These are phyloP conservation scores for Mortierella sp. DNA, from an alignment of 371 early-diverging fungal genomes.

Conservation along the genomic window DNA sequence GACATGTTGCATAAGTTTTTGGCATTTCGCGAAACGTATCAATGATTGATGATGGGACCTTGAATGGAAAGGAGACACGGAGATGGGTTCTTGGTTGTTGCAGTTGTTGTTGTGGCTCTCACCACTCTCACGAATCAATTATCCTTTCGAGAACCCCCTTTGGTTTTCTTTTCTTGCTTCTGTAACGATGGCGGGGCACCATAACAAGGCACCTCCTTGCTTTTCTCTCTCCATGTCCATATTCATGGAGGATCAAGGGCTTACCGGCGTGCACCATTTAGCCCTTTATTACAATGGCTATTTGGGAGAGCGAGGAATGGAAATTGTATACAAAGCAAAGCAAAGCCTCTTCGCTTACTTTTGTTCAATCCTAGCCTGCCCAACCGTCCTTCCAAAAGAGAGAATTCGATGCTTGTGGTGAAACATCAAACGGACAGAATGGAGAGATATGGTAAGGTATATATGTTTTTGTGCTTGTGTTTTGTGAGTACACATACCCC, in stretches of 20 bases:
- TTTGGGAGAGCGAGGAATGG: not conserved
- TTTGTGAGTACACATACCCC: not conserved
- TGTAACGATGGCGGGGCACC: slow-evolving; percentile 8
- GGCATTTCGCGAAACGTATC: not conserved
- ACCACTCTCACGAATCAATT: not conserved
- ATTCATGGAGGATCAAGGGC: not conserved
- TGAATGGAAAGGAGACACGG: not conserved
- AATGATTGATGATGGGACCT: not conserved
- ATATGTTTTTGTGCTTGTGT: no score
- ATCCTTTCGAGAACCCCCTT: not conserved
- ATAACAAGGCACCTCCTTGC: not conserved
- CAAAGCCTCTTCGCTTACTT: no score
- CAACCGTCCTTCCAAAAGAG: no score
- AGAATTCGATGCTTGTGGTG: no score
- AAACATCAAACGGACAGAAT: no score
- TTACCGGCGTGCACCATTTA: not conserved
- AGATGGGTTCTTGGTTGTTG: not conserved
- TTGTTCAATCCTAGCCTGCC: no score
- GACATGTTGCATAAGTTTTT: not conserved
- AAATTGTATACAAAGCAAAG: no score
- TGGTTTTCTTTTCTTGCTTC: not conserved
- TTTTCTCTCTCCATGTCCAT: not conserved
- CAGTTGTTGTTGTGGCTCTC: not conserved
- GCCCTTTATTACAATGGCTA: not conserved
- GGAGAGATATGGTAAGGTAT: no score